Conservation (phyloP, 305 asterid species). For the Fraxinus dipetala region DNA sequence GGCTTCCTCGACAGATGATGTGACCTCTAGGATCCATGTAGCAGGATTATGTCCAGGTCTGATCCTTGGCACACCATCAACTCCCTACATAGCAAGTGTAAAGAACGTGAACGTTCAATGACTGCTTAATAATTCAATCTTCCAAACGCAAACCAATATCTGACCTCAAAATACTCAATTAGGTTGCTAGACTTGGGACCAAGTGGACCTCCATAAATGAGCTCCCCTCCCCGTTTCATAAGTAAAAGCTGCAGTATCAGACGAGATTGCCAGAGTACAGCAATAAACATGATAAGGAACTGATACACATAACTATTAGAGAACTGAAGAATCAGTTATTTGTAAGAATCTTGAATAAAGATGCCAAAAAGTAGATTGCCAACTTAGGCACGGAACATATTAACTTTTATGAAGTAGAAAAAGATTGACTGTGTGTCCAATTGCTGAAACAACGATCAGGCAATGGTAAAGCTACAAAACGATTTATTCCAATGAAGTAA, state of each 20-base stretch:
- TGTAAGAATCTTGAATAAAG: slow-evolving; percentile 1
- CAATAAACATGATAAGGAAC: slow-evolving; percentile 9
- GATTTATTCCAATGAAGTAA: neutral
- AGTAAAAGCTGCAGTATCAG: slow-evolving; percentile 66
- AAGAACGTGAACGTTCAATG: slow-evolving; percentile 11
- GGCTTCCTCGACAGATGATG: slow-evolving; percentile 70
- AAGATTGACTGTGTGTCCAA: neutral
- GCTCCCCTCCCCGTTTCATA: slow-evolving; percentile 94
- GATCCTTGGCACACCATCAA: slow-evolving; percentile 75
- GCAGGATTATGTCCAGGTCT: slow-evolving; percentile 90
- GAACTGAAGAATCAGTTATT: neutral
- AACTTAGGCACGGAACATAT: neutral
- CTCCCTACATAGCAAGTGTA: slow-evolving; percentile 42
- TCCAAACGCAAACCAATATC: slow-evolving; percentile 9
- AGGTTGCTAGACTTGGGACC: slow-evolving; percentile 82
- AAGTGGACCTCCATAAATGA: slow-evolving; percentile 91
- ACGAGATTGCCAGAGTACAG: slow-evolving; percentile 26
- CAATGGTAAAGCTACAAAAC: neutral
- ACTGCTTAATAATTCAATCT: slow-evolving; percentile 20
- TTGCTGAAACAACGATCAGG: slow-evolving; percentile 2
- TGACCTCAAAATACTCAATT: slow-evolving; percentile 87
- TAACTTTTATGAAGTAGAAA: neutral
- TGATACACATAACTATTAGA: neutral
- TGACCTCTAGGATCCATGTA: slow-evolving; percentile 95
- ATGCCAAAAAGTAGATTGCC: neutral